Base-by-base conservation (phyloP, 163 green algal genomes). In the Scenedesmus sp. region DNA sequence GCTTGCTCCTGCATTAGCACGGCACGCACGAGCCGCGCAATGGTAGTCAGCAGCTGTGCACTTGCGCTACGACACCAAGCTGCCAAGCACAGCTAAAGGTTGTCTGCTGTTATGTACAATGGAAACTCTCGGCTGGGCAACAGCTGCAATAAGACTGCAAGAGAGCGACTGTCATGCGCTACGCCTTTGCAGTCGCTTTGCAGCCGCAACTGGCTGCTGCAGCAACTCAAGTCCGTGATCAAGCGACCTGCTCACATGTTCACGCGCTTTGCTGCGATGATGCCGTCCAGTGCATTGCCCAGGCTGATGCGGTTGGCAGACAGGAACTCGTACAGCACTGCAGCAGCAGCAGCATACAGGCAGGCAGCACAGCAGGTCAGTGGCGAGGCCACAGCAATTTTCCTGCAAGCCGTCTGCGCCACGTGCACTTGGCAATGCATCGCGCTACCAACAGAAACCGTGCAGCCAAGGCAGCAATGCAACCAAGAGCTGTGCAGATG, bases 221-320 rank as follows among this genome's bases (percentile, higher is more conserved):
- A 46, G 57, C 26, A 62, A 9, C 2, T 54, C 26, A 87, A 15
- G 62, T 90, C 6, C 9, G 74, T 26, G 13, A 57, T 59, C n/a
- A 55, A n/a, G 56, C 0, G 93, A 73, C 84, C 82, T 82, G 94
- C 94, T 77, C 84, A 94, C 94, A 97, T 93, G 86, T 96, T 93
- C 91, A 97, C 92, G 73, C 96, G 92, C 89, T 96, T 95, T 79
- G 95, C 94, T 9, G 96, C 96, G 55, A 97, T 94, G 82, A 97
- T 91, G 2, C 94, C 94, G 55, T 97, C 96, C 88, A 97, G 91
- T 15, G 89, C 91, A 59, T 67, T 83, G 62, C 95, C 93, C 79
- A 97, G 88, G 57, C 86, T 94, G 73, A 97, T 87, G 74, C 96
- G 93, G 83, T 96, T 95, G 84, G 92, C 93, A 26, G 92, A 94